A percentile compares a stretch with the other conserved stretches of the same genome.
Conservation (phyloP, 768 basidiomycete species). For the Lactifluus echinatus region DNA sequence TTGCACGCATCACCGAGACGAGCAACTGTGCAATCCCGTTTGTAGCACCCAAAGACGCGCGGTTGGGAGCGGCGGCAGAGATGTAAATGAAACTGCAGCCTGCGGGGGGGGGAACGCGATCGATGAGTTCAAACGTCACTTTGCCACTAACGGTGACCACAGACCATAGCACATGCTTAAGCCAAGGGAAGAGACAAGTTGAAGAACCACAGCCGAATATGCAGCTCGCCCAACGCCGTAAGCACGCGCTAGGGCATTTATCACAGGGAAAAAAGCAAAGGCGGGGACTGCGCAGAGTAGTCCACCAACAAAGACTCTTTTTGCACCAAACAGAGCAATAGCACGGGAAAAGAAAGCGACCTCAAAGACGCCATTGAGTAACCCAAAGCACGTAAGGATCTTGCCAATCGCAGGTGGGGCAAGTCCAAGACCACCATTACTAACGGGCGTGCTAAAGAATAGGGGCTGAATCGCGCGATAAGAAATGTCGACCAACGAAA, state of each 20-base stretch:
- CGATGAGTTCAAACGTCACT: not conserved
- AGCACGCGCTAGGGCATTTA: constrained; percentile 44
- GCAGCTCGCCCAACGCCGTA: constrained; percentile 40
- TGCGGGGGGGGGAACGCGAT: constrained; percentile 26
- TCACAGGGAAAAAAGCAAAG: constrained; percentile 52
- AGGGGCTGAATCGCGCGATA: constrained; percentile 60
- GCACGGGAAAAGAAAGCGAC: constrained; percentile 57
- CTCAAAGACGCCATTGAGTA: constrained; percentile 58
- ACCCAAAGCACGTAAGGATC: constrained; percentile 51
- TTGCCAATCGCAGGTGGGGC: constrained; percentile 56
- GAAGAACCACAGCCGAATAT: constrained; percentile 43
- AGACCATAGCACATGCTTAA: constrained; percentile 50
- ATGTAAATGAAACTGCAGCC: constrained; percentile 69
- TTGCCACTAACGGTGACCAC: constrained; percentile 19
- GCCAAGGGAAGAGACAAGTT: constrained; percentile 39
- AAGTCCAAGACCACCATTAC: constrained; percentile 63
- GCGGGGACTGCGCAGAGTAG: constrained; percentile 42
- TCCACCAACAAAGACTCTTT: constrained; percentile 46
- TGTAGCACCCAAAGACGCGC: constrained; percentile 59
- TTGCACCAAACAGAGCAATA: constrained; percentile 54
- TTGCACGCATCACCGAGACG: constrained; percentile 33
- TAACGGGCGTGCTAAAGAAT: constrained; percentile 63
- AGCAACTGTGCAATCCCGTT: constrained; percentile 45
- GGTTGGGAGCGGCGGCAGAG: constrained; percentile 54
- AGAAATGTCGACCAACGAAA: constrained; percentile 60